Evolutionary conservation across 352 stramenopile genomes (phyloP), one percentile per base, ranked within the genome.

Genomic region (Pythium monospermum): DNA sequence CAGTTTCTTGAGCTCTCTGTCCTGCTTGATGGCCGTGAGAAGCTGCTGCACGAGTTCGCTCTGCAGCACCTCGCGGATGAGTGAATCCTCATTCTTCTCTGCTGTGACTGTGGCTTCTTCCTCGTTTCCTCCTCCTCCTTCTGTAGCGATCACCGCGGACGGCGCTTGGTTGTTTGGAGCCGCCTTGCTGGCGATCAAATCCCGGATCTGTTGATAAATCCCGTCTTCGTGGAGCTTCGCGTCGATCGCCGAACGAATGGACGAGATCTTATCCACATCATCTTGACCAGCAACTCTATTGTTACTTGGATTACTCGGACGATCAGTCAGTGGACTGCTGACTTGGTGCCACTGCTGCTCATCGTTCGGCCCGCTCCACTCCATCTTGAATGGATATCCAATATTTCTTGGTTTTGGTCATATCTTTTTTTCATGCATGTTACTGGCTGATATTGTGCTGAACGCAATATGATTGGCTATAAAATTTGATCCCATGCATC

Each of bases 11-110:
- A 53, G 28, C 31, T 62, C 57, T 45, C 57, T 72, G n/a, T 61
- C 43, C 31, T 64, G 61, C 28, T 60, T 62, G 41, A 91, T 64
- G 5, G 64, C 50, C 12, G 66, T 48, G 10, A 91, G 63, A 28
- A 91, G 49, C 37, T 87, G 76, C 54, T 87, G 72, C n/a, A 90
- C 73, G 7, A 90, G 42, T 22, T 90, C 78, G 57, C 76, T 90
- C 53, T 89, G 67, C 12, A 92, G 50, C 11, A 92, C 70, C 12
- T 86, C 69, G 6, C 60, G 64, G 10, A 91, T 69, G 8, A 90
- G 32, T 7, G 60, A 40, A 23, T 73, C 71, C 33, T 71, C 53
- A 4, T 55, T 46, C 15, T 46, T 53, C 23, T 54, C 26, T 4
- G 23, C 25, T 2, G 40, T 18, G 7, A 1, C 66, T 55, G 46